phyloP scores from a whole-genome alignment of 768 basidiomycete species.

The Coprinopsis strossmayeri region DNA sequence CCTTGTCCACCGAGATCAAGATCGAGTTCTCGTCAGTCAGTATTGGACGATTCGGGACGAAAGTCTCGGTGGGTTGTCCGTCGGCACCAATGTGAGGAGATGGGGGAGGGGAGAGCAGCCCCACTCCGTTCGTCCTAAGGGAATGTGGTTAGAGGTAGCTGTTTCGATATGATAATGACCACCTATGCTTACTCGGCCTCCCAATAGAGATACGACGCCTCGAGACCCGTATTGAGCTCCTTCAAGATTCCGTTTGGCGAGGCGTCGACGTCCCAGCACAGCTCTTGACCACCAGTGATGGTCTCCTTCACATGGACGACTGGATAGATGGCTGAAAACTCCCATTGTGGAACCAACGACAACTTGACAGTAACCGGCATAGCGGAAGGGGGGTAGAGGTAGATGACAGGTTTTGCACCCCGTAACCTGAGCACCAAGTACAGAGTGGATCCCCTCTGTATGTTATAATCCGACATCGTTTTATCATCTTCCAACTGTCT shows the following conservation, averaged over 20 bases:
- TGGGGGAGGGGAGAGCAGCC: background rate
- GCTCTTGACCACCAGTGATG: constrained; percentile 13
- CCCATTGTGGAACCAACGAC: constrained; percentile 24
- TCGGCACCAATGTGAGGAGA: background rate
- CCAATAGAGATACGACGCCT: constrained; percentile 32
- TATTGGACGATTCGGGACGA: constrained; percentile 3
- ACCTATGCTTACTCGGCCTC: constrained; percentile 23
- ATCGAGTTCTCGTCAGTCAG: constrained; percentile 22
- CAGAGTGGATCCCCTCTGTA: constrained; percentile 70
- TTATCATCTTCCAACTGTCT: constrained; percentile 76
- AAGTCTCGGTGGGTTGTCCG: background rate
- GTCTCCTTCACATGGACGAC: constrained; percentile 19
- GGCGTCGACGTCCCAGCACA: constrained; percentile 28
- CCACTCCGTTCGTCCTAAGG: background rate
- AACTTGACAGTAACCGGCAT: constrained; percentile 22
- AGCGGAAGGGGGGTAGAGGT: constrained; percentile 25
- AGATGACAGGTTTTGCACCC: constrained; percentile 29
- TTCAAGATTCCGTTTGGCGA: constrained; percentile 22
- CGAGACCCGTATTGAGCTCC: constrained; percentile 20
- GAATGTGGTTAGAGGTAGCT: background rate
- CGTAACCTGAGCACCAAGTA: constrained; percentile 61
- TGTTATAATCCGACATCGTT: constrained; percentile 59
- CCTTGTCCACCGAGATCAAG: constrained; percentile 20
- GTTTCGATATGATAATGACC: background rate
- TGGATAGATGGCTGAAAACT: constrained; percentile 29